phyloP scores from a whole-genome alignment of 805 yeast species.

The Metschnikowia proteae region DNA sequence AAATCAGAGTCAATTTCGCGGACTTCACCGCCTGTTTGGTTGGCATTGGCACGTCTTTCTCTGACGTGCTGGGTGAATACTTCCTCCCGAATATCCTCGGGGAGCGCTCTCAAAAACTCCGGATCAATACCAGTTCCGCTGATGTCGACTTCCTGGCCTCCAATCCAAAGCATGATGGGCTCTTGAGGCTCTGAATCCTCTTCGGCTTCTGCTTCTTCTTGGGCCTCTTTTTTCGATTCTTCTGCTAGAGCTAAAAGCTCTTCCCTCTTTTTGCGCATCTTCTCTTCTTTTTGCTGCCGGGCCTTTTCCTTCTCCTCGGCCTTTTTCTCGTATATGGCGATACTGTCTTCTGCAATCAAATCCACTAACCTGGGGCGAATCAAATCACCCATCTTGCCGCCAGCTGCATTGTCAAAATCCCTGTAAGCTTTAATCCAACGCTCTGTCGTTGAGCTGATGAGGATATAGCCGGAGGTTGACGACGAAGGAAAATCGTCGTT shows the following conservation, averaged over 20 bases:
- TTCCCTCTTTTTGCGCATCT: slow-evolving; percentile 26
- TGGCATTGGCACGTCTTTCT: slow-evolving; percentile 63
- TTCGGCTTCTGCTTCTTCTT: slow-evolving; percentile 5
- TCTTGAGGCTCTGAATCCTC: slow-evolving; percentile 15
- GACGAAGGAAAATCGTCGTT: slow-evolving; percentile 11
- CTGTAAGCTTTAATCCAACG: slow-evolving; percentile 58
- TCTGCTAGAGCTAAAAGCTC: slow-evolving; percentile 28
- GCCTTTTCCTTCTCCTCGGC: slow-evolving; percentile 25
- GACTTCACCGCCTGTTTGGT: slow-evolving; percentile 38
- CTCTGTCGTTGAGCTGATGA: slow-evolving; percentile 49
- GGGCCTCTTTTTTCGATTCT: slow-evolving; percentile 22
- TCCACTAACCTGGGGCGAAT: slow-evolving; percentile 17
- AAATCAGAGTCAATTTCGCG: slow-evolving; percentile 79
- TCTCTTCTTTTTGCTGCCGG: slow-evolving; percentile 29
- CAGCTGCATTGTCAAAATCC: neutral
- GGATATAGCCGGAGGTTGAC: slow-evolving; percentile 18
- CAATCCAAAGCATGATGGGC: slow-evolving; percentile 69
- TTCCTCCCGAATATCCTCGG: slow-evolving; percentile 90
- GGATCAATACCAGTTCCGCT: slow-evolving; percentile 91
- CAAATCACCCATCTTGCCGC: neutral
- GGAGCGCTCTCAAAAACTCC: slow-evolving; percentile 82
- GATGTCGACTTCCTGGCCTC: slow-evolving; percentile 76
- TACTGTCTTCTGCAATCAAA: slow-evolving; percentile 47
- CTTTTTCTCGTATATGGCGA: slow-evolving; percentile 30
- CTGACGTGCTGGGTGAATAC: slow-evolving; percentile 81